Base-by-base conservation (phyloP, 2,329 filamentous ascomycete species). In the Dactylellina sp. region DNA sequence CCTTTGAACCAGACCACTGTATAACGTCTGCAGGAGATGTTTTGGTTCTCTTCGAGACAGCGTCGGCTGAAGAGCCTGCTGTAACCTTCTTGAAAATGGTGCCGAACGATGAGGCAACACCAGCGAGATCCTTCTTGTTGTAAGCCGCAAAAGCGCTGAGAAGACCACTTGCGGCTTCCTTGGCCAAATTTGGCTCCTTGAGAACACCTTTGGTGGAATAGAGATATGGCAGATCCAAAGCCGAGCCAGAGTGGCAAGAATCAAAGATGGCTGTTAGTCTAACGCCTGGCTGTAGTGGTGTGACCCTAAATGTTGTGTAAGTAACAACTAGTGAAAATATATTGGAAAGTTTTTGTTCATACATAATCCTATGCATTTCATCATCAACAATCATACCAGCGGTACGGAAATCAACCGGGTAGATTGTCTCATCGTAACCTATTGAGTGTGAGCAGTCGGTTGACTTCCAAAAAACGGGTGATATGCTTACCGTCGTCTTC, bases 1-100 rank as follows among this genome's bases (percentile, higher is more conserved):
- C 95, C 82, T 97, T 97, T 83, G 92, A 96, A 66, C 95, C 95
- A 75, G 92, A 96, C 91, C 93, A 97, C 91, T 97, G 96, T 80
- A 99, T 88, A 32, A 99, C 95, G 82, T 99, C 95, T 42, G 95
- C 95, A 0, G 93, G 90, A 62, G 91, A 95, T 14, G 95, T 98
- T 84, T 96, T 96, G 44, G 94, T 98, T 77, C 90, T 87, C 80
- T 92, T 85, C 75, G 93, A 91, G 80, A 88, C 89, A 82, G 96
- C 86, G 81, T 93, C 89, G 16, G 89, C 89, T 37, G 90, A 88
- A 77, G 95, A 89, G 77, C 93, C 93, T 72, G 84, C 87, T 20
- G 91, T 90, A 16, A 92, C 93, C 80, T 93, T 91, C 85, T 97
- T 97, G 82, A 96, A 88, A 79, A 98, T 87, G 49, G 88, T 88